These are phyloP conservation scores for Pilobolus umbonatus DNA, from an alignment of 192 early-diverging fungal species.

Conservation along the genomic window DNA sequence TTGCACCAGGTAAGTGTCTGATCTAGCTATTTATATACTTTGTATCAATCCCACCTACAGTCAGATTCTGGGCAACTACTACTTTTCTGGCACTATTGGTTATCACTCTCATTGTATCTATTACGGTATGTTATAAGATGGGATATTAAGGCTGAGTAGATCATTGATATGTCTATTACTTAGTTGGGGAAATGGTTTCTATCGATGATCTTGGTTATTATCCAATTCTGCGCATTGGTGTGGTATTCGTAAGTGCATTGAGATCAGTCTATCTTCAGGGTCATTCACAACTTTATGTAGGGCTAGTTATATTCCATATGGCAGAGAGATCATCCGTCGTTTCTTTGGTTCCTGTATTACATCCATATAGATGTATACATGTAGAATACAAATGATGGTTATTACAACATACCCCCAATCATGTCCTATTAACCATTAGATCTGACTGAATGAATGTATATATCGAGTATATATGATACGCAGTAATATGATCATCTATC, in stretches of 20 bases:
- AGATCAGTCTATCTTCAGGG: not conserved
- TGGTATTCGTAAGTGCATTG: slow-evolving; percentile 61
- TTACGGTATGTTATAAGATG: slow-evolving; percentile 12
- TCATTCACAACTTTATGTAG: slow-evolving; percentile 25
- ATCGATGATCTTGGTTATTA: slow-evolving; percentile 74
- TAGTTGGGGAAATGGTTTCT: slow-evolving; percentile 55
- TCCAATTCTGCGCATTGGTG: slow-evolving; percentile 87
- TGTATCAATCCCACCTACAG: not conserved
- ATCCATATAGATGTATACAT: slow-evolving; percentile 12
- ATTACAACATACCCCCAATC: no score
- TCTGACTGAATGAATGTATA: no score
- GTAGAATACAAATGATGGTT: not conserved
- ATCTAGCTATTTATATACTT: no score
- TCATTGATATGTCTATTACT: not conserved
- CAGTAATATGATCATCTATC: no score
- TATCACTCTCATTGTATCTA: slow-evolving; percentile 25
- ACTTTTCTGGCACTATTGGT: slow-evolving; percentile 44
- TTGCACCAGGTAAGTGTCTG: slow-evolving; percentile 49
- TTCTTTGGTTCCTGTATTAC: slow-evolving; percentile 35
- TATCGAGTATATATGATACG: no score
- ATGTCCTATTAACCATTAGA: no score
- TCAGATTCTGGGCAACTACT: slow-evolving; percentile 23
- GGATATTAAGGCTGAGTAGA: not conserved
- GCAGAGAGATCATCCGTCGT: slow-evolving; percentile 45
- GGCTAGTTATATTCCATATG: slow-evolving; percentile 92